Base-by-base conservation (phyloP, 1,284 basidiomycete genomes). In the Salmacisia buchloeana region DNA sequence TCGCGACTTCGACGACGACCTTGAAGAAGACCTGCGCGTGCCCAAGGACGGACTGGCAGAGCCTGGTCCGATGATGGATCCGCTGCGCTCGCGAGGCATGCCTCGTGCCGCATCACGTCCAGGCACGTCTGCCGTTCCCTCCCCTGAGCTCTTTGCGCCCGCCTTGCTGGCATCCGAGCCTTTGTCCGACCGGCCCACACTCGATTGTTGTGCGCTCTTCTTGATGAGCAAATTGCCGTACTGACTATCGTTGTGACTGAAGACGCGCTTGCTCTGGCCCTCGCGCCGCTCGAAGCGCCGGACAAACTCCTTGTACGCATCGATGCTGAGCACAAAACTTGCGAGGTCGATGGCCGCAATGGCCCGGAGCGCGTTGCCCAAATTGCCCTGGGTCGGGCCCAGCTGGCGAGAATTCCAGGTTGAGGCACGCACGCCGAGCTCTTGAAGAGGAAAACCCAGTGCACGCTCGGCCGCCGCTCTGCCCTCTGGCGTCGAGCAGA, bases 201-300 rank as follows among this genome's bases (percentile, higher is more conserved):
- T n/a, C n/a, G 27, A 29, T 27, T 2, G 15, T 7, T 27, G 29
- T 15, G 49, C 27, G 34, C 29, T 35, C 54, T 75, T 71, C 62
- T 73, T 69, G 52, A 70, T 62, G 18, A 78, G 70, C 59, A 79
- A 27, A 46, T 79, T 79, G 23, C 77, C 74, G 56, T 72, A 72
- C 62, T 79, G 77, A 1, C 76, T 71, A 36, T 79, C 77, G 38
- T 76, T 76, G 67, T 79, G 77, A 1, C 72, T 67, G 59, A 79
- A 75, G 9, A 79, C 77, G 33, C 77, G 70, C 6, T 68, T 68
- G 18, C 68, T 70, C 18, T 69, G 69, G 12, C 77, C 77, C 29
- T 76, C 69, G 6, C 46, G 45, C 2, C 68, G 61, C 62, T 79
- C 77, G 73, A 74, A 76, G 29, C 38, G 52, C 3, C 77, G 66